Evolutionary conservation across 1,284 basidiomycete genomes (phyloP).

Genomic region (Exobasidium cylindrosporum): DNA sequence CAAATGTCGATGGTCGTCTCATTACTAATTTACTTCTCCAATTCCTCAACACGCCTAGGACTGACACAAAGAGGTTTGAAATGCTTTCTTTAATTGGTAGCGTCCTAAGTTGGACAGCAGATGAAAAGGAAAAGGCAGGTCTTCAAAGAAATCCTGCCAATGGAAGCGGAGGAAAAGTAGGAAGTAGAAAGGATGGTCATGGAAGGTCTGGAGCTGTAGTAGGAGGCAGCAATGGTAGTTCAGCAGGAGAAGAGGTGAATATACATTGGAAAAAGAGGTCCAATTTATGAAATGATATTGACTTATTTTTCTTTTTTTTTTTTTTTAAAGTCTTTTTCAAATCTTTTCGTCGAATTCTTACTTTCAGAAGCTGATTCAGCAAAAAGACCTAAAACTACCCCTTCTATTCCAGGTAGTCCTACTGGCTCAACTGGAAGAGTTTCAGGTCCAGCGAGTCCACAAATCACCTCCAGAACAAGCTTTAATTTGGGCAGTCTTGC

Average conservation of each 20-base stretch:
- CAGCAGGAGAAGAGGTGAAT: slow-evolving; percentile 31
- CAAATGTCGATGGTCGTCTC: slow-evolving; percentile 60
- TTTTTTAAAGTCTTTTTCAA: slow-evolving; percentile 37
- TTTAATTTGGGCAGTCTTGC: slow-evolving; percentile 12
- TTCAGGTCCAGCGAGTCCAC: neutral
- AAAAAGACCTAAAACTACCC: neutral
- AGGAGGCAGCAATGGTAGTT: neutral
- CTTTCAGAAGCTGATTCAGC: slow-evolving; percentile 43
- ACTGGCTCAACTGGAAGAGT: too few relatives aligned
- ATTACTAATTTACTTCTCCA: slow-evolving; percentile 92
- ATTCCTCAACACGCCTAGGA: slow-evolving; percentile 84
- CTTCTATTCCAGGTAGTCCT: neutral
- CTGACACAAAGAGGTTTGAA: slow-evolving; percentile 91
- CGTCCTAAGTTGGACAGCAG: slow-evolving; percentile 84
- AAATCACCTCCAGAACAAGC: neutral
- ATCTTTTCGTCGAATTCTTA: slow-evolving; percentile 53
- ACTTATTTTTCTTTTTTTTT: neutral
- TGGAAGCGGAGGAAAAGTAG: neutral
- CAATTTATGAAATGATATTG: too few relatives aligned
- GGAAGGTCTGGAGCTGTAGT: slow-evolving; percentile 4
- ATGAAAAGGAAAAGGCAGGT: slow-evolving; percentile 85
- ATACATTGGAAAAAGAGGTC: neutral
- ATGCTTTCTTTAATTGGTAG: slow-evolving; percentile 85
- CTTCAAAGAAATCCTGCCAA: slow-evolving; percentile 61
- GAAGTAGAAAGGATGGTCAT: slow-evolving; percentile 1